Evolutionary conservation across 768 basidiomycete genomes (phyloP), one percentile per base, ranked within the genome.

Genomic region (Tephrocybe sp.): DNA sequence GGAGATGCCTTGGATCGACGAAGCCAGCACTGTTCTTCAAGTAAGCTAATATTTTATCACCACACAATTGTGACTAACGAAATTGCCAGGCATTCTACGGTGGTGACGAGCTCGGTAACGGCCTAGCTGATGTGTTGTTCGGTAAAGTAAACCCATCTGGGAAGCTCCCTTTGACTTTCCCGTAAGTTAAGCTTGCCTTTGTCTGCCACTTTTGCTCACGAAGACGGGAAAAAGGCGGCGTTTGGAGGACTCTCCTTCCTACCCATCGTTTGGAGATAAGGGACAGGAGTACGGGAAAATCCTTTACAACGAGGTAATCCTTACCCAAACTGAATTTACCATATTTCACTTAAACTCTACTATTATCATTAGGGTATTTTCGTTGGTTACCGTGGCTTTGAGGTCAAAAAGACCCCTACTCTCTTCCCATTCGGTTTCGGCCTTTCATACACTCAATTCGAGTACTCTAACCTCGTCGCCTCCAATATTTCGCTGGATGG

Each of bases 111-210:
- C 66, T 76, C 17, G 83, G 82, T 10, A 76, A 78, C 51, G 81
- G 78, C 15, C 63, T 85, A 7, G 81, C 81, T 0, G 81, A 84
- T 60, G 73, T 84, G 2, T 56, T 85, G 3, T 85, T 81, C 59
- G 84, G 84, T 4, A 79, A 78, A 58, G 74, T 79, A 5, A 83
- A 81, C 56, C 84, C 84, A 0, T 76, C 74, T 7, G 82, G 76
- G 14, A 83, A 83, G 63, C 70, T 84, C 8, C 71, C 83, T 20
- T 64, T 81, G 38, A 80, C 77, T 15, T 80, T 80, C 65, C 79
- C 78, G 77, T 77, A 48, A 56, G 73, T 62, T 12, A 24, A 20
- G n/a, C 9, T 45, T 37, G 34, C 30, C 15, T 48, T 9, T 11
- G 8, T 39, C 28, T 21, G 11, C 17, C 28, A 1, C 18, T 15